Evolutionary conservation across 139 green algal species (phyloP), one percentile per base, ranked within the genome.

Genomic region (Tetratostichococcus sp.): DNA sequence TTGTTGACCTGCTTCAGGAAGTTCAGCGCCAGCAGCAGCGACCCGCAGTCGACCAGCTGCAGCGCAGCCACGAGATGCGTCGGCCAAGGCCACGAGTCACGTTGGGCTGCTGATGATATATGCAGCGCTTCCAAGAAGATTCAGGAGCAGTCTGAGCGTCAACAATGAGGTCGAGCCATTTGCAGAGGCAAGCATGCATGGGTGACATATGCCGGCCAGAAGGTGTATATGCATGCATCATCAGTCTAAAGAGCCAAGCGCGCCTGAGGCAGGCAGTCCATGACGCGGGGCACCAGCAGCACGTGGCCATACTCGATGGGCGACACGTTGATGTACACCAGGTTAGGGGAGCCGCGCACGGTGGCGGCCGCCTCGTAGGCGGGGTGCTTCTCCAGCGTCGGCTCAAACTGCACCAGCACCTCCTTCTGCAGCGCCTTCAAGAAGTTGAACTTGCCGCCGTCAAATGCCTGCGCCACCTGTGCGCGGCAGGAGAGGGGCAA

Each of bases 221-320:
- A 22, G 39, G 8, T 50, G 39, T 8, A 8, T 50, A 8, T 50
- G 8, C 39, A 50, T 50, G 39, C 39, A 50, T 50, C 39, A n/a
- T n/a, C 39, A 50, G 14, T 4, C 17, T 26, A 2, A 2, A 62
- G 19, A 22, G 67, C 14, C 31, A 32, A 2, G 30, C 31, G 2
- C 23, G 70, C 57, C 80, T 88, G 84, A 17, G 70, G 84, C 16
- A 95, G 75, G 65, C 74, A 71, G 75, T 95, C 85, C 43, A 95
- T 74, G 22, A 96, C 91, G 17, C 89, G 77, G 0, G 96, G 96
- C 43, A 98, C 91, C 30, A 99, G 91, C 79, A 99, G 89, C 65
- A 98, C 90, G 80, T 99, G 96, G 19, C 94, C 95, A 76, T 99
- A 98, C 86, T 99, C 96, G 67, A 99, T 99, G 57, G 96, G 96